Percentiles rank a stretch among this genome's conserved stretches.
phyloP scores from a whole-genome alignment of 768 basidiomycete species.

The Pholiota molesta region DNA sequence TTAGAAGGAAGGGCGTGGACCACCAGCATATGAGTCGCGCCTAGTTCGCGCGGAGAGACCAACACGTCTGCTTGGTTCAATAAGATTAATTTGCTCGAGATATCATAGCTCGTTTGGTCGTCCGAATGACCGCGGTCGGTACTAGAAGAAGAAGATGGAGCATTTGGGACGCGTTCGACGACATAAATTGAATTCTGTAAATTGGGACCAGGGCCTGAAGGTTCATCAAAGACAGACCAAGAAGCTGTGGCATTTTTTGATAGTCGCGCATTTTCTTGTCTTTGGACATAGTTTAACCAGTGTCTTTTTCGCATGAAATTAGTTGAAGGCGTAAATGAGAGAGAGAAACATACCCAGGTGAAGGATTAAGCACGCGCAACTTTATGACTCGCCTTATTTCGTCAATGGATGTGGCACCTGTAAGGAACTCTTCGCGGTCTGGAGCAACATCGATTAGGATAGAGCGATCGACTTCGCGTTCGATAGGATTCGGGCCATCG shows the following conservation, averaged over 20 bases:
- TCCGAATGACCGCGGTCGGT: neutral
- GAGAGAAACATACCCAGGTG: slow-evolving; percentile 23
- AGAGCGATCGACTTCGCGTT: slow-evolving; percentile 30
- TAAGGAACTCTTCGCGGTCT: slow-evolving; percentile 36
- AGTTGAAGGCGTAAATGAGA: neutral
- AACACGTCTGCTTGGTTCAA: slow-evolving; percentile 32
- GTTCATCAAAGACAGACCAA: neutral
- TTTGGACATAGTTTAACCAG: slow-evolving; percentile 34
- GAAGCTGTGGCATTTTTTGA: slow-evolving; percentile 25
- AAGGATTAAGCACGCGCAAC: slow-evolving; percentile 22
- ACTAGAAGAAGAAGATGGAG: slow-evolving; percentile 28
- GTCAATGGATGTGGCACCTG: slow-evolving; percentile 25
- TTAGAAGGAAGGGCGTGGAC: slow-evolving; percentile 6
- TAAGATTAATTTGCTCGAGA: neutral
- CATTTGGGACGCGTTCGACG: slow-evolving; percentile 20
- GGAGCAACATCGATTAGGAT: slow-evolving; percentile 35
- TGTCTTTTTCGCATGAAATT: slow-evolving; percentile 23
- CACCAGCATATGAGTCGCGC: slow-evolving; percentile 39
- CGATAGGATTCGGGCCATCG: slow-evolving; percentile 19
- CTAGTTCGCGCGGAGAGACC: slow-evolving; percentile 38
- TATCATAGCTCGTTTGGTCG: neutral
- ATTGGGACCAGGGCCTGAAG: neutral
- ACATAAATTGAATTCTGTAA: slow-evolving; percentile 21
- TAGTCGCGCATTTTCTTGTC: slow-evolving; percentile 24
- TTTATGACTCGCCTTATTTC: slow-evolving; percentile 35